Percentiles rank a stretch among this genome's conserved stretches.
These are phyloP conservation scores for Termitomyces sp. DNA, from an alignment of 768 basidiomycete genomes.

Conservation along the genomic window DNA sequence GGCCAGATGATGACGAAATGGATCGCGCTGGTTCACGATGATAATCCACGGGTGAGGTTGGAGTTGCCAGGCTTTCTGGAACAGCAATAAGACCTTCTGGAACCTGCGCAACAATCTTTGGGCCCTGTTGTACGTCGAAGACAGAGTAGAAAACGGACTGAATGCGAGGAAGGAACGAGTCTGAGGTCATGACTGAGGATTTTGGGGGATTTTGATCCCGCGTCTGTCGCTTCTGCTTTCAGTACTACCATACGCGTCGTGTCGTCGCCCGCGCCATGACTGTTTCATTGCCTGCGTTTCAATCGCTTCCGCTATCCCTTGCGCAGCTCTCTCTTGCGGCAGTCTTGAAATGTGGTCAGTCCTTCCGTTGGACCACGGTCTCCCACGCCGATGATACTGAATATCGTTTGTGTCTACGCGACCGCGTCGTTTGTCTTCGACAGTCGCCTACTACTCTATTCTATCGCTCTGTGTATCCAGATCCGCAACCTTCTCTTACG, in stretches of 20 bases:
- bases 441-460: slow-evolving; percentile 66
- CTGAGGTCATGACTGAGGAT: slow-evolving; percentile 25
- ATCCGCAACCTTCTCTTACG: slow-evolving; percentile 31
- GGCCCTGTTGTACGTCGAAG: slow-evolving; percentile 83
- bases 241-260: slow-evolving; percentile 2
- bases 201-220: too few relatives aligned
- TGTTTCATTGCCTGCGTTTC: slow-evolving; percentile 44
- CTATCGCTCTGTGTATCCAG: slow-evolving; percentile 70
- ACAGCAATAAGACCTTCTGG: slow-evolving; percentile 81
- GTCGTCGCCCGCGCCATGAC: slow-evolving; percentile 5
- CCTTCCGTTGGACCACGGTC: slow-evolving; percentile 75
- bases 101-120: slow-evolving; percentile 90
- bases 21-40: slow-evolving; percentile 42
- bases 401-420: slow-evolving; percentile 76
- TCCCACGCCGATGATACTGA: slow-evolving; percentile 44
- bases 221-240: too few relatives aligned
- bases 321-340: slow-evolving; percentile 74
- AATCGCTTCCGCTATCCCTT: slow-evolving; percentile 55
- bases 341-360: slow-evolving; percentile 81
- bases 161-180: slow-evolving; percentile 77
- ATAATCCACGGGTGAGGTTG: slow-evolving; percentile 23
- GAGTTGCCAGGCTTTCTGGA: slow-evolving; percentile 39
- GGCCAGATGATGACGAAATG: slow-evolving; percentile 44
- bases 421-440: slow-evolving; percentile 81
- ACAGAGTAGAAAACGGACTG: slow-evolving; percentile 92